Conservation (phyloP, 2,329 filamentous ascomycete genomes). For the Pyricularia sp. region DNA sequence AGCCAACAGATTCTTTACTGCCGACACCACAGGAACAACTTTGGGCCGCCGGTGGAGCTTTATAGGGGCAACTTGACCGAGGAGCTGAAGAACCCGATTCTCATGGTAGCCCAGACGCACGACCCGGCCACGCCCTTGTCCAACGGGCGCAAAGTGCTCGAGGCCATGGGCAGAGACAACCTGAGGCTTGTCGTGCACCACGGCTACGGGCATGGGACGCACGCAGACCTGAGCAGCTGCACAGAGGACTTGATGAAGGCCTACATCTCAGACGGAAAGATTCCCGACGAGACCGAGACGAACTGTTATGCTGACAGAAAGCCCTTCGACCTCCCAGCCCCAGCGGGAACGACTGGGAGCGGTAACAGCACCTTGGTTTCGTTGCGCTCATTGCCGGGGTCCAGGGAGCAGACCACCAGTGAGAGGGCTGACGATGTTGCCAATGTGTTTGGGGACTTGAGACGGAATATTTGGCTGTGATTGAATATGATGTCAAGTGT, state of each 20-base stretch:
- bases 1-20: constrained; percentile 35
- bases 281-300: constrained; percentile 32
- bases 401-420: not conserved
- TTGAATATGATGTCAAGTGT: not conserved
- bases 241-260: constrained; percentile 29
- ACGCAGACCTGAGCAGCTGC: constrained; percentile 33
- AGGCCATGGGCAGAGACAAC: constrained; percentile 34
- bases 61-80: constrained; percentile 35
- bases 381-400: not conserved
- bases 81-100: constrained; percentile 31
- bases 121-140: constrained; percentile 40
- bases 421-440: not conserved
- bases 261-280: constrained; percentile 29
- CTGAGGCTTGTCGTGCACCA: constrained; percentile 38
- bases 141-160: constrained; percentile 32
- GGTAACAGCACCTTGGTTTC: not conserved
- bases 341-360: not conserved
- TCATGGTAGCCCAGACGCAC: constrained; percentile 39
- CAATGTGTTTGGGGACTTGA: not conserved
- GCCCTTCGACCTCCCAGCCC: constrained; percentile 20
- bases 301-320: constrained; percentile 37
- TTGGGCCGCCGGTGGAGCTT: constrained; percentile 33
- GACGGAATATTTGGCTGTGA: not conserved
- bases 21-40: constrained; percentile 33
- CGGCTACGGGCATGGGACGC: constrained; percentile 35